Percentiles rank a stretch among this genome's conserved stretches.
phyloP scores from a whole-genome alignment of 352 stramenopile genomes.

The Pythium sp. region DNA sequence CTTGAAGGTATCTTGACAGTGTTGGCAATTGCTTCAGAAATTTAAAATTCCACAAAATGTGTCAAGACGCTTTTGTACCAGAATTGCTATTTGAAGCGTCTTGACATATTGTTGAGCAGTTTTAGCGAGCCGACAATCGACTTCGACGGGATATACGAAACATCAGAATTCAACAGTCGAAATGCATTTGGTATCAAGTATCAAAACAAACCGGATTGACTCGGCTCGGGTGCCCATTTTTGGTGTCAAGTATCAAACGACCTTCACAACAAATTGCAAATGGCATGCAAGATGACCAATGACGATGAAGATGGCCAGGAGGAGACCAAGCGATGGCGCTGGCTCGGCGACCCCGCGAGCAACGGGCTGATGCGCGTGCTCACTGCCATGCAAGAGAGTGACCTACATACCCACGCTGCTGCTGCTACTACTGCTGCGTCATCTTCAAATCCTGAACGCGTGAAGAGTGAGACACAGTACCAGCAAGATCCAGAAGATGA shows the following conservation, averaged over 20 bases:
- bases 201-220: too few relatives aligned
- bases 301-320: background rate
- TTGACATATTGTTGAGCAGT: too few relatives aligned
- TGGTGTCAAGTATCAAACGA: background rate
- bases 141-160: too few relatives aligned
- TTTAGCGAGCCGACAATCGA: too few relatives aligned
- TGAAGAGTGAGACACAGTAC: background rate
- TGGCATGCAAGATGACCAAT: background rate
- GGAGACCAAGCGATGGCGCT: constrained; percentile 17
- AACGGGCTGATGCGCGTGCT: constrained; percentile 35
- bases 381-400: constrained; percentile 19
- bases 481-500: background rate
- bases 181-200: background rate
- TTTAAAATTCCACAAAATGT: too few relatives aligned
- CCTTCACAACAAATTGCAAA: background rate
- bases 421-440: background rate
- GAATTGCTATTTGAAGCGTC: too few relatives aligned
- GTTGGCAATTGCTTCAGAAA: too few relatives aligned
- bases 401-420: background rate
- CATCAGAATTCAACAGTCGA: too few relatives aligned
- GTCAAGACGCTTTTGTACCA: too few relatives aligned
- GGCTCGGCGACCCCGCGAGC: constrained; percentile 18
- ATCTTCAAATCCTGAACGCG: background rate
- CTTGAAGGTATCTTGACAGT: too few relatives aligned
- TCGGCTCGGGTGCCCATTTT: too few relatives aligned